phyloP scores from a whole-genome alignment of 768 basidiomycete genomes.

The Lactifluus hygrophoroides region DNA sequence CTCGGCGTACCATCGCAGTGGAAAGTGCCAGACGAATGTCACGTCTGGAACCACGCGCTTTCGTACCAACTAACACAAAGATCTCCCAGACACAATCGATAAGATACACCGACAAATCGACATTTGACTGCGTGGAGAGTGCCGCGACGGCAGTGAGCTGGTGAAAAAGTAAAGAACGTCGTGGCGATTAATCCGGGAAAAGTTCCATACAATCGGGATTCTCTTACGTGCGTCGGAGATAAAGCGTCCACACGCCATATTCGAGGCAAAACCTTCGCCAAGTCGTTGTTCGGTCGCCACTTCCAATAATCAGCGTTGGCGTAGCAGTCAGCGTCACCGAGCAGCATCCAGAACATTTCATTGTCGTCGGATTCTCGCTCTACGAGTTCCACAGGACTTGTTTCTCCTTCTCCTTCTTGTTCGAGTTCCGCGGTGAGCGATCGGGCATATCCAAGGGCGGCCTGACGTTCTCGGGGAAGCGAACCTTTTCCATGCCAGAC shows the following conservation, averaged over 20 bases:
- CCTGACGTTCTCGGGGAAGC: slow-evolving; percentile 44
- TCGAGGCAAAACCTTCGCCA: slow-evolving; percentile 35
- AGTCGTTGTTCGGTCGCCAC: slow-evolving; percentile 46
- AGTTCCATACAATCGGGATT: background rate
- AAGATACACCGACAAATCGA: slow-evolving; percentile 47
- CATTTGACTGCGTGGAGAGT: slow-evolving; percentile 32
- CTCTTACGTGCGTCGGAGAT: background rate
- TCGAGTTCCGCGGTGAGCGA: slow-evolving; percentile 30
- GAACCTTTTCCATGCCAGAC: slow-evolving; percentile 81
- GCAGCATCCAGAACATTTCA: slow-evolving; percentile 81
- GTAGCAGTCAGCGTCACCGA: slow-evolving; percentile 64
- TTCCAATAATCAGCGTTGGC: slow-evolving; percentile 79
- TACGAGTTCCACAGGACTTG: slow-evolving; percentile 42
- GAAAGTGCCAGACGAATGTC: slow-evolving; percentile 57
- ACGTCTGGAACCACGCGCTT: slow-evolving; percentile 50
- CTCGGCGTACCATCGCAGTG: slow-evolving; percentile 42
- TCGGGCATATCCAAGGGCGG: slow-evolving; percentile 53
- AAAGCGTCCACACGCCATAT: slow-evolving; percentile 51
- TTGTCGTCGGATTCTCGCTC: slow-evolving; percentile 63
- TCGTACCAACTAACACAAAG: slow-evolving; percentile 61
- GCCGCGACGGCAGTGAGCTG: slow-evolving; percentile 42
- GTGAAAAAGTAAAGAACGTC: background rate
- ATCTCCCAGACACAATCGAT: slow-evolving; percentile 75
- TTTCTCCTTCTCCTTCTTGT: no score
- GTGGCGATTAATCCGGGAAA: background rate